Evolutionary conservation across 495 filamentous ascomycete species (phyloP), one percentile per base, ranked within the genome.

Genomic region (Penicillium maclennaniae): DNA sequence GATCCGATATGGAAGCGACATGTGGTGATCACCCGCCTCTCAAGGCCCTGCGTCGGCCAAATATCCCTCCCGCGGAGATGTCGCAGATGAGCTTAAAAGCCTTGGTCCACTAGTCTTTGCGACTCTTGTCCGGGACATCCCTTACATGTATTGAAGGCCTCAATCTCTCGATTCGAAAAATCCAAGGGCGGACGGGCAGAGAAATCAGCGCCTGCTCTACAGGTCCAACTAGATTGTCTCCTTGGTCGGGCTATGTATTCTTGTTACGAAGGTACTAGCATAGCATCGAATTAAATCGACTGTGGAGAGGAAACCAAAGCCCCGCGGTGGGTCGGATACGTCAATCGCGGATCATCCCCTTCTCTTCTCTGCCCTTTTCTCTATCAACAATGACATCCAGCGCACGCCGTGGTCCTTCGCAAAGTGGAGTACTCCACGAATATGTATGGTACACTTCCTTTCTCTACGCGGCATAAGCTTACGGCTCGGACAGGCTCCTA

Each of bases 401-500:
- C 15, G 23, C 56, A 21, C 38, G 50, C 39, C 48, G 49, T 25
- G 50, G 49, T 41, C 7, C 19, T 12, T 71, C 67, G 6, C 52
- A 72, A 46, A 43, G 54, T 15, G 72, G 72, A 9, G 51, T 69
- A n/a, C 62, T 75, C 0, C 72, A 75, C 46, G 56, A 72, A 62
- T 75, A 72, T 62, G 72, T 75, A 69, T 45, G 59, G 16, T 44
- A 20, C 14, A 14, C 7, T 44, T 26, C 0, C 26, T 25, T 27
- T 14, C 20, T 43, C 17, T n/a, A 26, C 12, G 7, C 4, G 2
- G 7, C 37, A 4, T 12, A 21, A 52, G 31, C 48, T 60, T 51
- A 60, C 47, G 34, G 23, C 15, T 43, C n/a, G 8, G 31, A 43
- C 26, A 85, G 77, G 71, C 79, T 46, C 65, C 74, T n/a, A 65